Evolutionary conservation across 371 early-diverging fungal species (phyloP).

Genomic region (Apophysomyces trapeziformis): DNA sequence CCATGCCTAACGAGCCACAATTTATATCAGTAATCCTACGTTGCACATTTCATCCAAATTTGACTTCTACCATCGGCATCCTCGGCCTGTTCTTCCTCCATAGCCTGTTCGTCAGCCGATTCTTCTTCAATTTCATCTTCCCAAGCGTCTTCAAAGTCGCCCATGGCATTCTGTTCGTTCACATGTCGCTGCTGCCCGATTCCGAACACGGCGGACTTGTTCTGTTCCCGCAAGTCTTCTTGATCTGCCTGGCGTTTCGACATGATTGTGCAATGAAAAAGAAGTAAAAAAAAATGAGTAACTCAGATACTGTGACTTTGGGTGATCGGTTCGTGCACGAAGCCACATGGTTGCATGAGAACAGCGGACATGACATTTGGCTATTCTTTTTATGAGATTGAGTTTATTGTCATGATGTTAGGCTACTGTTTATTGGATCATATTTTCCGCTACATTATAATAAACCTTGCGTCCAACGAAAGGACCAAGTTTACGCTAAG

Average conservation of each 20-base stretch:
- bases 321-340: no score
- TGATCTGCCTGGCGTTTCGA: constrained; percentile 67
- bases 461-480: background rate
- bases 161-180: constrained; percentile 74
- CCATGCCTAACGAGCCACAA: constrained; percentile 44
- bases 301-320: background rate
- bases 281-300: constrained; percentile 10
- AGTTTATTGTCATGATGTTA: background rate
- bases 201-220: constrained; percentile 49
- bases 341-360: background rate
- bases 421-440: background rate
- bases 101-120: constrained; percentile 61
- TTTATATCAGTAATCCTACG: background rate
- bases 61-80: constrained; percentile 45
- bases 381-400: background rate
- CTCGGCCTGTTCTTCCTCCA: constrained; percentile 35
- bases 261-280: constrained; percentile 35
- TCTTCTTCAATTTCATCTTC: constrained; percentile 93
- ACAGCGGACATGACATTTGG: background rate
- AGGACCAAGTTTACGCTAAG: no score
- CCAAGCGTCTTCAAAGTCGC: constrained; percentile 96
- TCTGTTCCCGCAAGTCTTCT: constrained; percentile 52
- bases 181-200: constrained; percentile 27
- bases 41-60: constrained; percentile 1
- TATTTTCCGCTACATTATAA: background rate